Evolutionary conservation across 2,329 filamentous ascomycete species (phyloP).

Genomic region (Zasmidium cellare): DNA sequence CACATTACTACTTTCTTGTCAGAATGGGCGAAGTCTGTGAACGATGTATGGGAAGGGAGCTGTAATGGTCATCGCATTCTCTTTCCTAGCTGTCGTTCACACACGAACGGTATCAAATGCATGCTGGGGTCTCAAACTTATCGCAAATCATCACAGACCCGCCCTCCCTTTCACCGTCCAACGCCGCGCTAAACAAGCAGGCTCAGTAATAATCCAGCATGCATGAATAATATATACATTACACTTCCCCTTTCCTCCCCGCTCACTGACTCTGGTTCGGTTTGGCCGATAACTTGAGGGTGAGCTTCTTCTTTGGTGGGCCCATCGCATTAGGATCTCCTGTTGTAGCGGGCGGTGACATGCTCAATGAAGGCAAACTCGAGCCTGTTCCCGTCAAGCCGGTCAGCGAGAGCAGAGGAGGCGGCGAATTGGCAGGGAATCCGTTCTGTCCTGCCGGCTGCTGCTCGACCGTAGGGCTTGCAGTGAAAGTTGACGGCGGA

Average conservation of each 20-base stretch:
- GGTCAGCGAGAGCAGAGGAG: conserved; percentile 13
- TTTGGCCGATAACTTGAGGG: conserved; percentile 20
- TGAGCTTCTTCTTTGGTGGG: conserved; percentile 29
- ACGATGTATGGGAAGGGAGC: no score
- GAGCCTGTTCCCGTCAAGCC: conserved; percentile 10
- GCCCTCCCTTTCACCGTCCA: neutral
- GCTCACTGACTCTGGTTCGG: neutral
- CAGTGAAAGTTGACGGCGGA: conserved; percentile 4
- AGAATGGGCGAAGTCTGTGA: no score
- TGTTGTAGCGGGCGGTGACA: conserved; percentile 1
- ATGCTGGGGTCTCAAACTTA: neutral
- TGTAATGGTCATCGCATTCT: neutral
- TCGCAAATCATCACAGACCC: neutral
- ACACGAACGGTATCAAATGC: neutral
- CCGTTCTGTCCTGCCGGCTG: conserved; percentile 7
- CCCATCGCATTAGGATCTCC: conserved; percentile 5
- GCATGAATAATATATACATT: neutral
- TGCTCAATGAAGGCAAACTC: conserved; percentile 6
- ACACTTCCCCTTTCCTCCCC: neutral
- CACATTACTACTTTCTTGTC: no score
- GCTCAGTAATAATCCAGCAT: neutral
- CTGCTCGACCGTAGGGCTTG: conserved; percentile 3
- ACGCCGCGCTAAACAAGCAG: neutral
- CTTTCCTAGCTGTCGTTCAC: neutral
- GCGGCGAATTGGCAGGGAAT: conserved; percentile 12